Evolutionary conservation across 2,329 filamentous ascomycete genomes (phyloP), one percentile per base, ranked within the genome.

Genomic region (Pseudocercospora macadamiae): DNA sequence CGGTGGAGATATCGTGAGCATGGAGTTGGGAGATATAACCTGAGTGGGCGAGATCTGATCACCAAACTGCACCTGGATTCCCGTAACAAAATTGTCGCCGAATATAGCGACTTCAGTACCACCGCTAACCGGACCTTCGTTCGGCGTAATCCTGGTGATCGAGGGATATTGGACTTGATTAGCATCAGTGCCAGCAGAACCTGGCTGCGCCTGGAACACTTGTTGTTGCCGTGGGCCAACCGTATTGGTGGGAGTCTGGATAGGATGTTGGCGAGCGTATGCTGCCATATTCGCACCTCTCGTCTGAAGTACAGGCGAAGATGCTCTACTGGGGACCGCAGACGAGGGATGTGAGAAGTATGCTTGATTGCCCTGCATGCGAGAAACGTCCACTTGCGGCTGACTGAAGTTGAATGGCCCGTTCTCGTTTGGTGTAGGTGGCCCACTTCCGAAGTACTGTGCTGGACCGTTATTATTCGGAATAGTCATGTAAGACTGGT

Each of bases 71-170:
- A 96, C 90, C 62, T 93, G 89, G 62, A 96, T 82, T 1, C 86
- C 86, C 74, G 89, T 88, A 64, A 86, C 88, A 72, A 96, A 96
- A 12, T 88, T 86, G 64, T 87, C 89, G 16, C 93, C 92, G 7
- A 96, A 80, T 56, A 95, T 84, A 0, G 90, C 93, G 2, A 96
- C 91, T 73, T 97, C 92, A 53, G 91, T 92, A 39, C 92, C 92
- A 59, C 92, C 92, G 32, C 85, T 86, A 59, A 87, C 90, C 5
- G 92, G 90, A 0, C 92, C 92, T 73, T 96, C 90, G 26, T 83
- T 83, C 0, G 93, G 92, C 32, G 95, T 90, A 61, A 96, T 82
- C 12, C 59, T 49, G 8, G 53, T 53, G 34, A 65, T 60, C 9
- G 49, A 45, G 10, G 62, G 65, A 25, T 44, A 58, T 26, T 55